Conservation (phyloP, 768 basidiomycete species). For the Hypholoma fasciculare region DNA sequence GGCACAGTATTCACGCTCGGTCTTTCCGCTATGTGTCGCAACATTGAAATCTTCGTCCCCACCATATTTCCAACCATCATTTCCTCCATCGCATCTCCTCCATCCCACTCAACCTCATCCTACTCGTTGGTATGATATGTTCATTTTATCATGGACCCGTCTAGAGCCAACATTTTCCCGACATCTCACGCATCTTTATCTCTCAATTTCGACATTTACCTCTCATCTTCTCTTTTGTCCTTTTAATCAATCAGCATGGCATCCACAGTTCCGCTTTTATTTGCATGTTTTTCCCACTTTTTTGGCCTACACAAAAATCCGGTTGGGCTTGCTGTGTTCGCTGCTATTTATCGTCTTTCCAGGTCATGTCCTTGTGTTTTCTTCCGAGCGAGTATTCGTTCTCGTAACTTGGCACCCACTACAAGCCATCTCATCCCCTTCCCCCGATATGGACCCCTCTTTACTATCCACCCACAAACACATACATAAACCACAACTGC, state of each 20-base stretch:
- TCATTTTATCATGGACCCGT: constrained; percentile 8
- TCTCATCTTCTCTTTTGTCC: constrained; percentile 8
- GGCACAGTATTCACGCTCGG: neutral
- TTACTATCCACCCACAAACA: constrained; percentile 3
- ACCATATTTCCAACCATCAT: neutral
- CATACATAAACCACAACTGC: constrained; percentile 3
- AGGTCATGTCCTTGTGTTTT: constrained; percentile 3
- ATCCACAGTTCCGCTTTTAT: constrained; percentile 3
- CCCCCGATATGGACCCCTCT: neutral
- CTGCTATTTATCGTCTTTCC: constrained; percentile 6
- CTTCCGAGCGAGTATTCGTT: constrained; percentile 1
- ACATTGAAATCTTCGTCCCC: neutral
- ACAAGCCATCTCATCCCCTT: neutral
- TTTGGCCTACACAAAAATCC: neutral
- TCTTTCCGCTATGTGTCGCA: neutral
- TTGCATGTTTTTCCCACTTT: neutral
- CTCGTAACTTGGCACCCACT: neutral
- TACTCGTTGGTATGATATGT: neutral
- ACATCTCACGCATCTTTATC: constrained; percentile 18
- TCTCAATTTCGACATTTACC: constrained; percentile 11
- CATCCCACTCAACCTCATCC: neutral
- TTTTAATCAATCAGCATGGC: constrained; percentile 1
- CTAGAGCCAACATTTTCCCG: constrained; percentile 7
- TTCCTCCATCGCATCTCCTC: neutral
- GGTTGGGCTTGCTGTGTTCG: neutral